These are phyloP conservation scores for Berkeleyomyces rouxiae DNA, from an alignment of 2,329 filamentous ascomycete genomes.

Conservation along the genomic window DNA sequence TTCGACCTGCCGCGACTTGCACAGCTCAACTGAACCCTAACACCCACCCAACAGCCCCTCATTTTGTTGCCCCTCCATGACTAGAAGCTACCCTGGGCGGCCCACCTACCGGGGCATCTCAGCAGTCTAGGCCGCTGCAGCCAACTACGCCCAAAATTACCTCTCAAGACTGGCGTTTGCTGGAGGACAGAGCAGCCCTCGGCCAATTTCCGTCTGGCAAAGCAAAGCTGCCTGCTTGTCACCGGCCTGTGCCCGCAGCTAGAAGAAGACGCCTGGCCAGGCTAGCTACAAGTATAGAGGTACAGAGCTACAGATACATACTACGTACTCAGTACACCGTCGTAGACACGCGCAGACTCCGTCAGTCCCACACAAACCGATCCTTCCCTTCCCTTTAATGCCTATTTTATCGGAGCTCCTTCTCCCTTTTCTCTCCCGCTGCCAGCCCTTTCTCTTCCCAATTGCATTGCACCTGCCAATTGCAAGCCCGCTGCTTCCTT, in stretches of 20 bases:
- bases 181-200: too few relatives aligned
- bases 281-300: too few relatives aligned
- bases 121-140: too few relatives aligned
- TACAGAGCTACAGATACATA: too few relatives aligned
- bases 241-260: too few relatives aligned
- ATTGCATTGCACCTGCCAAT: not conserved
- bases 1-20: not conserved
- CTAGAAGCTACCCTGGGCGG: not conserved
- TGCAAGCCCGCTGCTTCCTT: constrained; percentile 4
- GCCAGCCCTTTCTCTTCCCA: not conserved
- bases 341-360: constrained; percentile 3
- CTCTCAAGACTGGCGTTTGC: too few relatives aligned
- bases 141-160: too few relatives aligned
- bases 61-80: not conserved
- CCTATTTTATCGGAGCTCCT: not conserved
- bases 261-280: too few relatives aligned
- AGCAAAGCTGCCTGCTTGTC: too few relatives aligned
- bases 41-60: not conserved
- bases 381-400: not conserved
- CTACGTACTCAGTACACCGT: not conserved
- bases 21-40: not conserved
- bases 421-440: not conserved
- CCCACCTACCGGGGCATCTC: too few relatives aligned
- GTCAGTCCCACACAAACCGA: not conserved
- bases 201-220: too few relatives aligned